phyloP scores from a whole-genome alignment of 2,329 filamentous ascomycete species.

The Beauveria pseudobassiana region DNA sequence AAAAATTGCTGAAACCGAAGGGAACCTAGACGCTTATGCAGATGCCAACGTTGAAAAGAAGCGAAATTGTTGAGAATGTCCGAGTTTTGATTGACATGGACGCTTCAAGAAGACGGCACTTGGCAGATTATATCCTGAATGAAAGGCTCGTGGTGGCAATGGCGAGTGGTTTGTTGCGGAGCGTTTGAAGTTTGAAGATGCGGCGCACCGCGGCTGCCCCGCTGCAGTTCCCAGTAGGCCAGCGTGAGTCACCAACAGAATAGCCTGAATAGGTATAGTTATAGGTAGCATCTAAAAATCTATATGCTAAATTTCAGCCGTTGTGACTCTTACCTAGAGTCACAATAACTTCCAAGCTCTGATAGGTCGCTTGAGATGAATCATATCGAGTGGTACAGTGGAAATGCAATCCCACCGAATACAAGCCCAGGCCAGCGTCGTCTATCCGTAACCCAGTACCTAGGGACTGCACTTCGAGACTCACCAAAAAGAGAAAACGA shows the following conservation, averaged over 20 bases:
- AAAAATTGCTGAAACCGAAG: background rate
- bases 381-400: background rate
- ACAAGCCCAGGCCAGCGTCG: no score
- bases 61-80: background rate
- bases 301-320: background rate
- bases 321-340: background rate
- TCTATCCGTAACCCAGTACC: no score
- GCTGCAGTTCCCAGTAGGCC: background rate
- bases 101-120: background rate
- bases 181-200: background rate
- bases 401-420: background rate
- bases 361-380: slow-evolving; percentile 5
- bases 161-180: background rate
- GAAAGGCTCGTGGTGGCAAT: background rate
- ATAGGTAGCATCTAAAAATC: no score
- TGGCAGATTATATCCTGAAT: background rate
- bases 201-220: background rate
- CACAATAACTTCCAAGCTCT: background rate
- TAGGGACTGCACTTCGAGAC: background rate
- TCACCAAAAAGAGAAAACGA: no score
- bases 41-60: slow-evolving; percentile 1
- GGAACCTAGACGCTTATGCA: slow-evolving; percentile 3
- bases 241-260: background rate
- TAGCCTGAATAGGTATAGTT: no score
- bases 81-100: background rate